These are phyloP conservation scores for Alliaria petiolata DNA, from an alignment of 345 rosid genomes.

Conservation along the genomic window DNA sequence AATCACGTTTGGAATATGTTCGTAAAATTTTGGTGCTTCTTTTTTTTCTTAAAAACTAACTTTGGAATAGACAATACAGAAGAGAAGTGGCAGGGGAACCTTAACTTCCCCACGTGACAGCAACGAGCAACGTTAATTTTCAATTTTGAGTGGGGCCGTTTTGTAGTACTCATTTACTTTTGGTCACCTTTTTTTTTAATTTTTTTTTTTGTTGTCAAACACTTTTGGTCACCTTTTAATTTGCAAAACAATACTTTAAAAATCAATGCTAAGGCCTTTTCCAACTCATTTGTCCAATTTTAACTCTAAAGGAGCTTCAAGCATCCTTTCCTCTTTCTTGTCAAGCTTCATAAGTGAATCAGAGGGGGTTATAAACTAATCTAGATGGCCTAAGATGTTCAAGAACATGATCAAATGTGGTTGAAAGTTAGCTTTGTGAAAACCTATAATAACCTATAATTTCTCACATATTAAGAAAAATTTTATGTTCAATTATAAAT, in stretches of 20 bases:
- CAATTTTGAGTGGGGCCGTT: neutral
- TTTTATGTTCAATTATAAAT: too few species aligned
- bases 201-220: too few species aligned
- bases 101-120: conserved; percentile 28
- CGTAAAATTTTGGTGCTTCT: neutral
- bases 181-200: neutral
- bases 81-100: conserved; percentile 24
- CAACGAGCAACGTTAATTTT: conserved; percentile 10
- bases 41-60: neutral
- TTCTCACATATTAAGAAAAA: too few species aligned
- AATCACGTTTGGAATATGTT: neutral
- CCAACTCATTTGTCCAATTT: neutral
- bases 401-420: neutral
- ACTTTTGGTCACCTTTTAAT: too few species aligned
- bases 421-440: too few species aligned
- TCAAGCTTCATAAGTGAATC: neutral
- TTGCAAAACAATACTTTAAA: conserved; percentile 1
- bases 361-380: neutral
- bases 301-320: neutral
- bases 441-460: too few species aligned
- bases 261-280: neutral
- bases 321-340: neutral
- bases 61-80: conserved; percentile 10
- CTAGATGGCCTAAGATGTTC: neutral
- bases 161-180: conserved; percentile 7